Conservation (phyloP, 768 basidiomycete genomes). For the Hebeloma cylindrosporum region DNA sequence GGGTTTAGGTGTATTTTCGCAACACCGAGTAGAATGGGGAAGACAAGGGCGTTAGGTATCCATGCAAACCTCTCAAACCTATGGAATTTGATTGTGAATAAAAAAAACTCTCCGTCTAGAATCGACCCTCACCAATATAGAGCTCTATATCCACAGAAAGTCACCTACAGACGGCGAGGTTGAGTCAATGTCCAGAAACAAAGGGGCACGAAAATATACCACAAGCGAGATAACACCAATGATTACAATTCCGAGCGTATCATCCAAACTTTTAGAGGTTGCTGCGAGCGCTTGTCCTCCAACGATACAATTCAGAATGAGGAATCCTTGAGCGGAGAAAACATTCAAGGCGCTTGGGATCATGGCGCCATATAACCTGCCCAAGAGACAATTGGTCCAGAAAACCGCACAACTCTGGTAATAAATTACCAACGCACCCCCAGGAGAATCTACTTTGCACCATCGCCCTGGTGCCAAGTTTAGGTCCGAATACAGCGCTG, state of each 20-base stretch:
- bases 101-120: neutral
- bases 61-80: constrained; percentile 61
- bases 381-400: neutral
- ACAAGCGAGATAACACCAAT: constrained; percentile 38
- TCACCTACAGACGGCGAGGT: constrained; percentile 28
- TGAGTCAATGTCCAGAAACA: neutral
- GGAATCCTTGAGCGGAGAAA: constrained; percentile 59
- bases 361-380: constrained; percentile 56
- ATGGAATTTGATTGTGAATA: neutral
- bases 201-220: constrained; percentile 22
- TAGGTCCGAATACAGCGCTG: constrained; percentile 72
- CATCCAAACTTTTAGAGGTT: constrained; percentile 41
- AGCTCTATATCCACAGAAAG: constrained; percentile 66
- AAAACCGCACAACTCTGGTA: too few species aligned
- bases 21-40: constrained; percentile 62
- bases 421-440: constrained; percentile 23
- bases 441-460: constrained; percentile 51
- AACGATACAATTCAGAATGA: constrained; percentile 65
- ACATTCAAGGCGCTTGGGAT: constrained; percentile 58
- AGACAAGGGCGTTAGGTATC: constrained; percentile 65
- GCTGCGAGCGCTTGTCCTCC: constrained; percentile 68
- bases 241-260: constrained; percentile 41
- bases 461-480: constrained; percentile 80
- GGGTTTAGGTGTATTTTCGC: constrained; percentile 58
- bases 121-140: constrained; percentile 50